Evolutionary conservation across 345 rosid species (phyloP).

Genomic region (Erodium maritimum): DNA sequence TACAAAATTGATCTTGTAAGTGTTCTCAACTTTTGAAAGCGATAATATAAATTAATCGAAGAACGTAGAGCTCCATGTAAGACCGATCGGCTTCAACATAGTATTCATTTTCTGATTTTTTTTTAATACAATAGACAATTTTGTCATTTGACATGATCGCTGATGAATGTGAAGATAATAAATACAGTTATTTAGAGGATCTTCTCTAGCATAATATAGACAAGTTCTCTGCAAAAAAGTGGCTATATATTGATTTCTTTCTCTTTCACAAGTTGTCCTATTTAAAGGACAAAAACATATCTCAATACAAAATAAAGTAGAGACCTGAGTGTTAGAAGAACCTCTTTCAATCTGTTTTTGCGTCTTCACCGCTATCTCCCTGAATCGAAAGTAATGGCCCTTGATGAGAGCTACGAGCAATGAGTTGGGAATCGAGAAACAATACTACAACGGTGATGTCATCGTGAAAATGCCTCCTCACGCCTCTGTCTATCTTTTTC

Average conservation of each 20-base stretch:
- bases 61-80: no score
- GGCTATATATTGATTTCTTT: neutral
- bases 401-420: constrained; percentile 26
- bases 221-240: neutral
- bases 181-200: neutral
- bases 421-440: constrained; percentile 52
- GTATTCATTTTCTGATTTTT: no score
- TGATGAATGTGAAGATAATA: no score
- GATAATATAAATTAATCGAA: no score
- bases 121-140: no score
- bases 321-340: constrained; percentile 1
- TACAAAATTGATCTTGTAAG: no score
- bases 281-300: neutral
- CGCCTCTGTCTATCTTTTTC: constrained; percentile 85
- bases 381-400: constrained; percentile 49
- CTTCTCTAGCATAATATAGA: neutral
- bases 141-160: no score
- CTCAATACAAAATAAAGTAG: neutral
- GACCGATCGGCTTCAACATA: no score
- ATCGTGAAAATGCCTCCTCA: constrained; percentile 95
- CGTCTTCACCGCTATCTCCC: constrained; percentile 36
- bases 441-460: constrained; percentile 83
- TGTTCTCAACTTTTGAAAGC: no score
- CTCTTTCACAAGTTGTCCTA: neutral
- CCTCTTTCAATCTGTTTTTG: constrained; percentile 17